phyloP scores from a whole-genome alignment of 371 early-diverging fungal species.

The Apophysomyces variabilis region DNA sequence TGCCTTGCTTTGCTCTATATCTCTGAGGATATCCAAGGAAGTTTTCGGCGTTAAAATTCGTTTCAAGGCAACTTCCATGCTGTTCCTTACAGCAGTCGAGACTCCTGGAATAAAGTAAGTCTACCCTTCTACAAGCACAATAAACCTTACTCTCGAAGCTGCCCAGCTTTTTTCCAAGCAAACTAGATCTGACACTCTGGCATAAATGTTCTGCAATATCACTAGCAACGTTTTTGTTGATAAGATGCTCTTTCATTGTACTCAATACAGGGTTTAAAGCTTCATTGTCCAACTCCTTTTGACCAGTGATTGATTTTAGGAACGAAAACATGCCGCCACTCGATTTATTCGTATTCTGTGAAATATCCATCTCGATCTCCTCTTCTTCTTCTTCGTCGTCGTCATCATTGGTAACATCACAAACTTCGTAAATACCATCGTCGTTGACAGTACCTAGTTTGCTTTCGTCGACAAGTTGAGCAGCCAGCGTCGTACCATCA shows the following conservation, averaged over 20 bases:
- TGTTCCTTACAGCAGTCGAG: conserved; percentile 71
- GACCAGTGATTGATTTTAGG: conserved; percentile 71
- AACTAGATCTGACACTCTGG: conserved; percentile 74
- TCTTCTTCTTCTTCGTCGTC: conserved; percentile 60
- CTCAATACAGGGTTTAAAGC: conserved; percentile 72
- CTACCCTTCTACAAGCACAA: neutral
- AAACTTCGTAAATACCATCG: conserved; percentile 85
- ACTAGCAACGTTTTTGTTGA: conserved; percentile 94
- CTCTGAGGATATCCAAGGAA: conserved; percentile 95
- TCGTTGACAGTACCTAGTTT: conserved; percentile 60
- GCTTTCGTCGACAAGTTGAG: conserved; percentile 63
- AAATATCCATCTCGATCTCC: conserved; percentile 43
- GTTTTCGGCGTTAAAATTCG: conserved; percentile 92
- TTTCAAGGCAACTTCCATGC: conserved; percentile 81
- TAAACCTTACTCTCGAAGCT: conserved; percentile 68
- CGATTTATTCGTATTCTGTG: conserved; percentile 20
- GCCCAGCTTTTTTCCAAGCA: conserved; percentile 82
- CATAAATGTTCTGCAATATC: conserved; percentile 89
- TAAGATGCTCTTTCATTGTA: conserved; percentile 89
- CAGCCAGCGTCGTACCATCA: conserved; percentile 35
- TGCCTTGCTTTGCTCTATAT: conserved; percentile 78
- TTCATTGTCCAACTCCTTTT: conserved; percentile 66
- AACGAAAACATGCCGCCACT: conserved; percentile 63
- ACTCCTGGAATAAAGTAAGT: conserved; percentile 44
- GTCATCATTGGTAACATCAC: conserved; percentile 68